Evolutionary conservation across 768 basidiomycete genomes (phyloP), one percentile per base, ranked within the genome.

Genomic region (Clavulina sp.): DNA sequence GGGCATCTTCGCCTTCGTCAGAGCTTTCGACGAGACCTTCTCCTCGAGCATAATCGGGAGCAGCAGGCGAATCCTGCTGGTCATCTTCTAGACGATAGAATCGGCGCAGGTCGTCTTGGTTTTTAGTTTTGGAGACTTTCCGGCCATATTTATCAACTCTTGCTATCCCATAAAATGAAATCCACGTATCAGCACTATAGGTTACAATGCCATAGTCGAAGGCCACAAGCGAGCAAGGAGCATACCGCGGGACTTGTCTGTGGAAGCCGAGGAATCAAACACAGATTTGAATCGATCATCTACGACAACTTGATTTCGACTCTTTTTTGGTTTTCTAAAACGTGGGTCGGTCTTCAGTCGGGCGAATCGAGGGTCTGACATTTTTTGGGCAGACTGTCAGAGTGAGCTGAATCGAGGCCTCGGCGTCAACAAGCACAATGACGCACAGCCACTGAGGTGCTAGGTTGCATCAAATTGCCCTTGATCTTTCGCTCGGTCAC

Each of bases 211-310:
- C 18, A 7, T 7, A 49, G 16, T 49, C 16, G 28, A 7, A 9
- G 4, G 31, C 21, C 3, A n/a, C 34, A n/a, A n/a, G n/a, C n/a
- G n/a, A n/a, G n/a, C n/a, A n/a, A n/a, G n/a, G n/a, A n/a, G n/a
- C n/a, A n/a, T 48, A 26, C 31, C 26, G 52, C 53, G 41, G 36
- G 52, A 58, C 59, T 61, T 62, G 56, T 56, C 48, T 48, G 59
- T 55, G 41, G 52, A 66, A 51, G 64, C 68, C 49, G 70, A 66
- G 13, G 70, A 66, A 52, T 73, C 68, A 41, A 96, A 77, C 19
- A 95, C 73, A 51, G 72, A 68, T 64, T 82, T 86, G 73, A 97
- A 99, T 23, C 95, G 80, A 7, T 89, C 80, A 63, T 99, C 95
- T 33, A 96, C 75, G 50, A 83, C 75, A 49, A 95, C 81, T 65